These are phyloP conservation scores for Picochlorum sp. DNA, from an alignment of 139 green algal species.

Conservation along the genomic window DNA sequence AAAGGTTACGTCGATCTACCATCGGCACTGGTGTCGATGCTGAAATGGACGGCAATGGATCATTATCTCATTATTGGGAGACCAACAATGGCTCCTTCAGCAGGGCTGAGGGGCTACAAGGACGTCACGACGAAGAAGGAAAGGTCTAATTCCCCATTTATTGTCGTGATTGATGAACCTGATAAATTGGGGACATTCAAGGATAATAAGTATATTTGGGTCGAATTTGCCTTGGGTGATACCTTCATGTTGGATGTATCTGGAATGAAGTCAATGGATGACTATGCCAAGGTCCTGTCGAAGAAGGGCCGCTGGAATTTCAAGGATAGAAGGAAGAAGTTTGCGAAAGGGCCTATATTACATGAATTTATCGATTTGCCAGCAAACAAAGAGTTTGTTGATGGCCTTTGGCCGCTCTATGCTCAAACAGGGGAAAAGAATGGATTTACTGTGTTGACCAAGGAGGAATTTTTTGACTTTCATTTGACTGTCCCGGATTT, in stretches of 20 bases:
- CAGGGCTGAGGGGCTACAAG: background rate
- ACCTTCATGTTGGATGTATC: conserved; percentile 30
- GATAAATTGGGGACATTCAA: background rate
- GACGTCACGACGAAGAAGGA: conserved; percentile 17
- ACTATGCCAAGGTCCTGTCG: conserved; percentile 26
- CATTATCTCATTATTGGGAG: conserved; percentile 1
- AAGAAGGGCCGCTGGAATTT: conserved; percentile 33
- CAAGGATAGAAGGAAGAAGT: conserved; percentile 37
- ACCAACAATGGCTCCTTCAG: conserved; percentile 5
- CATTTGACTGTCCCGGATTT: conserved; percentile 22
- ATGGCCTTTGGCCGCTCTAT: conserved; percentile 29
- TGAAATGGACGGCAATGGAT: background rate
- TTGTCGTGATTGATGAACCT: conserved; percentile 22
- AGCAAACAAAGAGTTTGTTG: conserved; percentile 16
- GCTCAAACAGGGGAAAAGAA: conserved; percentile 24
- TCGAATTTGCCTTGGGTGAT: conserved; percentile 23
- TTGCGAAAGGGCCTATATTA: background rate
- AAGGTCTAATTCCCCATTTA: conserved; percentile 18
- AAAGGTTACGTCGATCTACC: conserved; percentile 7
- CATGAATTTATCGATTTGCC: conserved; percentile 8
- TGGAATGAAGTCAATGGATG: conserved; percentile 26
- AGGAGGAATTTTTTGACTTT: conserved; percentile 32
- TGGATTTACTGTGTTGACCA: conserved; percentile 28
- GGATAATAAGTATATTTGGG: conserved; percentile 24
- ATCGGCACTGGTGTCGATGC: background rate